Conservation (phyloP, 306 rosid genomes). For the Quercus bicolor region DNA sequence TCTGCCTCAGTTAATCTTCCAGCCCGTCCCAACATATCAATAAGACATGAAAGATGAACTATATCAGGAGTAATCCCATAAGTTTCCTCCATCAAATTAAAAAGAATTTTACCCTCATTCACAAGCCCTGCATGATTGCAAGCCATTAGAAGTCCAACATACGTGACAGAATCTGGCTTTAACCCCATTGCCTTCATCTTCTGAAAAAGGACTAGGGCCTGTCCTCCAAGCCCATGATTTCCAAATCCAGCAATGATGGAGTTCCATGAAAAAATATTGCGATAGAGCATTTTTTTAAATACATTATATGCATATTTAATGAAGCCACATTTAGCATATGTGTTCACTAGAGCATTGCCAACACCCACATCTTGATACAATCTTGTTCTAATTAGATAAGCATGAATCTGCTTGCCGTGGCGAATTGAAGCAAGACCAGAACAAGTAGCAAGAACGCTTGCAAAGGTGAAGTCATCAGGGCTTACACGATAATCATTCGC, state of each 20-base stretch:
- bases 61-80: conserved; percentile 28
- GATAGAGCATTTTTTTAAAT: conserved; percentile 29
- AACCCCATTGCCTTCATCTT: conserved; percentile 29
- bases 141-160: conserved; percentile 34
- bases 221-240: conserved; percentile 37
- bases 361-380: conserved; percentile 33
- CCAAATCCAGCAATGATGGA: conserved; percentile 43
- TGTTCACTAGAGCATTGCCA: conserved; percentile 32
- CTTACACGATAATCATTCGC: conserved; percentile 3
- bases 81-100: conserved; percentile 31
- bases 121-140: conserved; percentile 46
- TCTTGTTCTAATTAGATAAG: conserved; percentile 23
- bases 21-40: conserved; percentile 47
- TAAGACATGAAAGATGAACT: conserved; percentile 40
- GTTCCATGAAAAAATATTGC: conserved; percentile 38
- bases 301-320: conserved; percentile 28
- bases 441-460: conserved; percentile 32
- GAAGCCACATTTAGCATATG: conserved; percentile 45
- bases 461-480: conserved; percentile 40
- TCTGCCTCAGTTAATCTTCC: conserved; percentile 37
- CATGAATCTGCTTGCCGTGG: conserved; percentile 42
- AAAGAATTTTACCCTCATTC: conserved; percentile 21
- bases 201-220: conserved; percentile 32
- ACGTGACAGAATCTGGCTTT: conserved; percentile 40
- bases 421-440: conserved; percentile 31